Conservation (phyloP, 495 filamentous ascomycete genomes). For the Daldinia caldariorum region DNA sequence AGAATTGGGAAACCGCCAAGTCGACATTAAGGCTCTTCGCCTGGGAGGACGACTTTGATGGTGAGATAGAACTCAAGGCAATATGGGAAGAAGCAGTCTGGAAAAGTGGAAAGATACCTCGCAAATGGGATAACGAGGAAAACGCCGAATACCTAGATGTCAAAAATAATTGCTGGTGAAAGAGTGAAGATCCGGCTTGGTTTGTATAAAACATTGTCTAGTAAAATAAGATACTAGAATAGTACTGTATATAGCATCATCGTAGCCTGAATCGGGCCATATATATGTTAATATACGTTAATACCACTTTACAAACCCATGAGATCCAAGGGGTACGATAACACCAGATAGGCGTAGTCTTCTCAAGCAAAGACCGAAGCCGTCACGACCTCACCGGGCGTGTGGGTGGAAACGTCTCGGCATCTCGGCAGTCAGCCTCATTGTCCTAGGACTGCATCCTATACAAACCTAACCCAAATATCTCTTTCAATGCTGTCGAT, state of each 20-base stretch:
- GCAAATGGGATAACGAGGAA: slow-evolving; percentile 19
- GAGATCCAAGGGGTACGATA: neutral
- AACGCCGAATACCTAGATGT: slow-evolving; percentile 25
- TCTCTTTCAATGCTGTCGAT: slow-evolving; percentile 21
- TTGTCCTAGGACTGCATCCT: slow-evolving; percentile 13
- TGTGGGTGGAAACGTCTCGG: neutral
- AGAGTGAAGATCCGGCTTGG: slow-evolving; percentile 6
- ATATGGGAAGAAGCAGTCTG: slow-evolving; percentile 48
- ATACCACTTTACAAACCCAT: slow-evolving; percentile 13
- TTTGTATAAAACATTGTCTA: slow-evolving; percentile 24
- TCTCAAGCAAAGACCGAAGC: slow-evolving; percentile 25
- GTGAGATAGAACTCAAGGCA: slow-evolving; percentile 44
- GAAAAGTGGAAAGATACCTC: slow-evolving; percentile 31
- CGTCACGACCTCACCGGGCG: slow-evolving; percentile 16
- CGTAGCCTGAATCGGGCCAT: slow-evolving; percentile 7
- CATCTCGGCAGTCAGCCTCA: neutral
- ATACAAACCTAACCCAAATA: slow-evolving; percentile 9
- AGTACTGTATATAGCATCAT: slow-evolving; percentile 35
- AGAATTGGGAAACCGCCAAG: slow-evolving; percentile 47
- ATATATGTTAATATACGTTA: slow-evolving; percentile 23
- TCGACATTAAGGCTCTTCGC: slow-evolving; percentile 45
- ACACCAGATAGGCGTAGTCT: neutral
- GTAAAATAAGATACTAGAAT: slow-evolving; percentile 12
- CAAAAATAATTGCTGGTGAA: slow-evolving; percentile 19
- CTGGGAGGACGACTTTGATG: slow-evolving; percentile 46